phyloP scores from a whole-genome alignment of 1,139 yeast species.

The Candida gigantensis region DNA sequence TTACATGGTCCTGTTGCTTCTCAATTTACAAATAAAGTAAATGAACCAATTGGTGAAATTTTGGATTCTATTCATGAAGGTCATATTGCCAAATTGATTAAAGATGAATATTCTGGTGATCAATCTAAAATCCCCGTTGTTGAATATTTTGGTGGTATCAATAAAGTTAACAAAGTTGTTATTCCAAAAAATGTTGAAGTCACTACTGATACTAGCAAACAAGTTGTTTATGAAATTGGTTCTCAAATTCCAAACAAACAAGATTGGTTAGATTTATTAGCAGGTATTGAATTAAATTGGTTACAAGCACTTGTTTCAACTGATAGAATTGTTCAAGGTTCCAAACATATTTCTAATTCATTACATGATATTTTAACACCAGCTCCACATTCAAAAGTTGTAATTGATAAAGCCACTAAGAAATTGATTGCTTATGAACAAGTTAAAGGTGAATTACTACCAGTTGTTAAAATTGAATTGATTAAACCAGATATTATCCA shows the following conservation, averaged over 20 bases:
- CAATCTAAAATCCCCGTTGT: slow-evolving; percentile 75
- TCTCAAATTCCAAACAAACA: slow-evolving; percentile 48
- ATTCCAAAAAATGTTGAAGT: slow-evolving; percentile 39
- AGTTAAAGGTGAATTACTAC: slow-evolving; percentile 69
- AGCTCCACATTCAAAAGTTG: slow-evolving; percentile 62
- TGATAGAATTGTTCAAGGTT: slow-evolving; percentile 81
- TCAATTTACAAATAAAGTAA: slow-evolving; percentile 79
- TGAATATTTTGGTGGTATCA: slow-evolving; percentile 87
- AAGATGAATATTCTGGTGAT: slow-evolving; percentile 72
- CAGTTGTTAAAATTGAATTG: slow-evolving; percentile 66
- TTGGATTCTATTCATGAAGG: slow-evolving; percentile 89
- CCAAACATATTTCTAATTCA: slow-evolving; percentile 77
- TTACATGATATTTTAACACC: slow-evolving; percentile 81
- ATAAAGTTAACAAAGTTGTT: slow-evolving; percentile 35
- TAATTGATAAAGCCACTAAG: slow-evolving; percentile 59
- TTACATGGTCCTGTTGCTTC: slow-evolving; percentile 99
- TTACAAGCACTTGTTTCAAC: slow-evolving; percentile 86
- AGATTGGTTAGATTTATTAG: slow-evolving; percentile 78
- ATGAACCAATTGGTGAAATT: slow-evolving; percentile 91
- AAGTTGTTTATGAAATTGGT: slow-evolving; percentile 39
- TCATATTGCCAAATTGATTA: slow-evolving; percentile 69
- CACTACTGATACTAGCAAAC: slow-evolving; percentile 26
- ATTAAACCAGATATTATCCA: slow-evolving; percentile 53
- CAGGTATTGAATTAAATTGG: slow-evolving; percentile 83
- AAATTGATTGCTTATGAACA: slow-evolving; percentile 67